These are phyloP conservation scores for Aureobasidium sp. DNA, from an alignment of 2,329 filamentous ascomycete species.

Conservation along the genomic window DNA sequence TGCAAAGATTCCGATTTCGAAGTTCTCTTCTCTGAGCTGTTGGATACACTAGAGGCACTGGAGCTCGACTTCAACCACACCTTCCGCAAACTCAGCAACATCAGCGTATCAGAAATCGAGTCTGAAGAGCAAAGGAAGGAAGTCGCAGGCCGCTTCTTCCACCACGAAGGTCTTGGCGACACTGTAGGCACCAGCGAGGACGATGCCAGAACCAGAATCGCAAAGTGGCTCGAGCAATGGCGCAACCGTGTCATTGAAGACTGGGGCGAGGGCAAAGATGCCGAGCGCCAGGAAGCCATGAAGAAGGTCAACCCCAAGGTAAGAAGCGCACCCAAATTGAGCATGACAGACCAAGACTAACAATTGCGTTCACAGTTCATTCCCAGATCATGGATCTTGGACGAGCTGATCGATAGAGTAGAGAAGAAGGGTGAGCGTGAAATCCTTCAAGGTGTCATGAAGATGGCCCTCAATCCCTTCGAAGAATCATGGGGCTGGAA, in stretches of 20 bases:
- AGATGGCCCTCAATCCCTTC: constrained; percentile 78
- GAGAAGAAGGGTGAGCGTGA: constrained; percentile 76
- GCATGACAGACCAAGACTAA: background rate
- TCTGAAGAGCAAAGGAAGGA: constrained; percentile 56
- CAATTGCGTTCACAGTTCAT: constrained; percentile 50
- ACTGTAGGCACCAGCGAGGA: constrained; percentile 52
- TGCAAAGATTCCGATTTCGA: constrained; percentile 70
- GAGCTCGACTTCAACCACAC: constrained; percentile 93
- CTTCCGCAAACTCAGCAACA: constrained; percentile 66
- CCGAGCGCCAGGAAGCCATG: constrained; percentile 63
- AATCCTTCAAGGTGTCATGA: constrained; percentile 68
- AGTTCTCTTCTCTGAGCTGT: constrained; percentile 66
- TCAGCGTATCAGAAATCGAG: constrained; percentile 55
- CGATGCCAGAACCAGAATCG: constrained; percentile 58
- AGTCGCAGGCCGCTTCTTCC: constrained; percentile 69
- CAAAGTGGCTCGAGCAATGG: constrained; percentile 77
- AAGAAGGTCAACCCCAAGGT: constrained; percentile 77
- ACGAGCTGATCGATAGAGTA: constrained; percentile 84
- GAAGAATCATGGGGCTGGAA: constrained; percentile 65
- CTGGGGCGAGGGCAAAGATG: constrained; percentile 51
- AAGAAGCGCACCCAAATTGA: constrained; percentile 13
- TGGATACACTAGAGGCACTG: constrained; percentile 72
- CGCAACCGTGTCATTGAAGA: constrained; percentile 62
- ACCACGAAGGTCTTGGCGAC: constrained; percentile 59
- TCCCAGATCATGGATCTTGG: constrained; percentile 82